Conservation (phyloP, 116 monocot species). For the Cymodocea nodosa region DNA sequence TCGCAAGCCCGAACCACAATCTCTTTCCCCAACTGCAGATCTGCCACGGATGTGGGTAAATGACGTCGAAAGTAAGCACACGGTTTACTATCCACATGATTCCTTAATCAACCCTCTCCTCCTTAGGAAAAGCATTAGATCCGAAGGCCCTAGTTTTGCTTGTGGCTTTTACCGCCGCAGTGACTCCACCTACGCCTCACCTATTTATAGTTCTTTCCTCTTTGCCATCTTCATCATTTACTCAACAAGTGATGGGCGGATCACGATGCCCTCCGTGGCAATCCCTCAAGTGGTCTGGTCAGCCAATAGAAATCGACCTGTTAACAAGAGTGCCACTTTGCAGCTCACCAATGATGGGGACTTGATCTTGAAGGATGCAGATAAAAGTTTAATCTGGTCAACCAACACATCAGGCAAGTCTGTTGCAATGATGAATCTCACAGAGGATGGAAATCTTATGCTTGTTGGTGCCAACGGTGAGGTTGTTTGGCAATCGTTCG, state of each 20-base stretch:
- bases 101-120: constrained; percentile 1
- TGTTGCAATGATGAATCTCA: no score
- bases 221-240: constrained; percentile 19
- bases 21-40: no score
- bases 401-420: no score
- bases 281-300: constrained; percentile 25
- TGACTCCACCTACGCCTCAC: neutral
- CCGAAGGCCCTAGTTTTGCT: neutral
- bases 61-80: no score
- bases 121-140: neutral
- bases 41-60: no score
- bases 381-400: neutral
- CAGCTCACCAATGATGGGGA: constrained; percentile 12
- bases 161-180: neutral
- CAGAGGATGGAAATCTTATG: no score
- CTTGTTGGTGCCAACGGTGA: no score
- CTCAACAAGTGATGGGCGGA: neutral
- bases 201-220: constrained; percentile 1
- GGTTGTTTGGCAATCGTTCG: no score
- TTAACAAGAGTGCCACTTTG: constrained; percentile 20
- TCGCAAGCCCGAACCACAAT: no score
- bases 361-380: constrained; percentile 15
- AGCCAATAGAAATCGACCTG: no score
- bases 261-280: neutral
- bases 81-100: neutral